phyloP scores from a whole-genome alignment of 148 eudicot genomes.

The Mesembryanthemum crystallinum region DNA sequence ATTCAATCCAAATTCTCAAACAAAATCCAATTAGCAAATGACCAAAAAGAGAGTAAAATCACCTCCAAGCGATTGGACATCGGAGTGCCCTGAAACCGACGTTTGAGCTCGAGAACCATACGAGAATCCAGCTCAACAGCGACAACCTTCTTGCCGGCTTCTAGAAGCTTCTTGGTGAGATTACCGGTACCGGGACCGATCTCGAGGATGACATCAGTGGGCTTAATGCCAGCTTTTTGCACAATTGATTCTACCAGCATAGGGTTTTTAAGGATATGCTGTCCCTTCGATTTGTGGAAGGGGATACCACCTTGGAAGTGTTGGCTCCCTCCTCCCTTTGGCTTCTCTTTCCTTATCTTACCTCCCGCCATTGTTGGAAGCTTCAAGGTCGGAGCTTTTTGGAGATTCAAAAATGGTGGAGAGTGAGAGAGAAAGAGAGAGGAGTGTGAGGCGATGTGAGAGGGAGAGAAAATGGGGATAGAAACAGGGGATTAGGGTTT shows the following conservation, averaged over 20 bases:
- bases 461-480: not conserved
- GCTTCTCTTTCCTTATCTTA: constrained; percentile 61
- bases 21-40: not conserved
- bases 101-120: constrained; percentile 82
- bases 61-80: constrained; percentile 52
- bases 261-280: constrained; percentile 79
- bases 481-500: not conserved
- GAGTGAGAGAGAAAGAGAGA: constrained; percentile 5
- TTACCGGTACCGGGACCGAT: constrained; percentile 91
- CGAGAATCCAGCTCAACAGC: constrained; percentile 82
- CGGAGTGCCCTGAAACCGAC: constrained; percentile 76
- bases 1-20: not conserved
- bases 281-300: constrained; percentile 88
- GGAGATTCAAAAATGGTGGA: no score
- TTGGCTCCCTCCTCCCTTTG: constrained; percentile 20
- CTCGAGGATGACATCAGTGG: constrained; percentile 75
- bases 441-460: not conserved
- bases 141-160: constrained; percentile 62
- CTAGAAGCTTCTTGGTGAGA: constrained; percentile 83
- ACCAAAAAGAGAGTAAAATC: not conserved
- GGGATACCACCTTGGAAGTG: constrained; percentile 84
- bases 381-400: not conserved
- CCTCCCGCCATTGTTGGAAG: constrained; percentile 74
- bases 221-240: constrained; percentile 66
- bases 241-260: constrained; percentile 63